Evolutionary conservation across 2,329 filamentous ascomycete genomes (phyloP).

Genomic region (Apiospora hydei): DNA sequence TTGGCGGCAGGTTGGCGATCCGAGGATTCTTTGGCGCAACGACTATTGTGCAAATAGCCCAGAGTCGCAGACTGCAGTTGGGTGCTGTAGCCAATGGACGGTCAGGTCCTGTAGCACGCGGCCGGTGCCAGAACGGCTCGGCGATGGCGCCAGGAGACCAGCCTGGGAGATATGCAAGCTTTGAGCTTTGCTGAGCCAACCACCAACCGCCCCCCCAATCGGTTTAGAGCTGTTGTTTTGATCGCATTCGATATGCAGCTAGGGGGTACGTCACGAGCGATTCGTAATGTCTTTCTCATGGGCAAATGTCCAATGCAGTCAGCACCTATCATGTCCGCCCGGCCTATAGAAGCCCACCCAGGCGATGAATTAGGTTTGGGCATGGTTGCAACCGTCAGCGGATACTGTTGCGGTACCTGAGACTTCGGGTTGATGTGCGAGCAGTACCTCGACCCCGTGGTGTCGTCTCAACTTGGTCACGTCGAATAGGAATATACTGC

Average conservation of each 20-base stretch:
- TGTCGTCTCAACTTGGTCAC: not conserved
- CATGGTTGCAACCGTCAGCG: conserved; percentile 17
- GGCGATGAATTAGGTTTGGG: conserved; percentile 4
- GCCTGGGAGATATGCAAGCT: not conserved
- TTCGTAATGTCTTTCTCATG: not conserved
- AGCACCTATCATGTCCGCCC: not conserved
- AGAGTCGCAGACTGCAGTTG: conserved; percentile 3
- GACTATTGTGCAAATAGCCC: conserved; percentile 12
- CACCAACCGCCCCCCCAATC: not conserved
- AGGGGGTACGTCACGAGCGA: not conserved
- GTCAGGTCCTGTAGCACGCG: conserved; percentile 7
- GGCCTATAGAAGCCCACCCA: conserved; percentile 3
- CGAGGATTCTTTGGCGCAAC: conserved; percentile 18
- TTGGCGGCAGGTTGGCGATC: conserved; percentile 1
- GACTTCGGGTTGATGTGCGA: conserved; percentile 7
- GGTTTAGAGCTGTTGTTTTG: not conserved
- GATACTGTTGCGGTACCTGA: conserved; percentile 13
- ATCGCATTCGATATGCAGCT: not conserved
- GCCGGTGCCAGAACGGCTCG: conserved; percentile 13
- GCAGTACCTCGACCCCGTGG: not conserved
- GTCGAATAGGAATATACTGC: not conserved
- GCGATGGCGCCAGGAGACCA: conserved; percentile 15
- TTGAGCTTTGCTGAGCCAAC: conserved; percentile 11
- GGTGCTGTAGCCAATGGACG: conserved; percentile 11
- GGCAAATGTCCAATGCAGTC: not conserved